A percentile compares a stretch with the other conserved stretches of the same genome.
These are phyloP conservation scores for Aspergillus caelatus DNA, from an alignment of 2,329 filamentous ascomycete genomes.

Conservation along the genomic window DNA sequence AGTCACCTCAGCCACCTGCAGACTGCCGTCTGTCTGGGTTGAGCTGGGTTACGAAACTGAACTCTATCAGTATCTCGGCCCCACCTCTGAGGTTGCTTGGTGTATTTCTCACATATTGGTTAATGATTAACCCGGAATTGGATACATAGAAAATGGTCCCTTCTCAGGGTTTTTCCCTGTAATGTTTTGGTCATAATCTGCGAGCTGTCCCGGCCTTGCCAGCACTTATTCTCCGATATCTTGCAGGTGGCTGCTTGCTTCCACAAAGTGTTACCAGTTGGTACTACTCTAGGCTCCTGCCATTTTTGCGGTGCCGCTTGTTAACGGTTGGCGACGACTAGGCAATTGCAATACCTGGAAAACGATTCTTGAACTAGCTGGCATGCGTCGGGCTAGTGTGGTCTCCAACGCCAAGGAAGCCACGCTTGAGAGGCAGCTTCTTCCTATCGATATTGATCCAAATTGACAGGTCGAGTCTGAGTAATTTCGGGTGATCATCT, in stretches of 20 bases:
- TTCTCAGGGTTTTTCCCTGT: background rate
- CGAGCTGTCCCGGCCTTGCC: background rate
- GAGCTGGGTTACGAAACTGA: constrained; percentile 6
- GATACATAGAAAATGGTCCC: constrained; percentile 3
- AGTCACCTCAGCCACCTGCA: constrained; percentile 10
- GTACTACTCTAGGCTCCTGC: background rate
- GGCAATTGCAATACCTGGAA: background rate
- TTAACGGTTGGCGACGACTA: background rate
- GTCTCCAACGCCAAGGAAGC: background rate
- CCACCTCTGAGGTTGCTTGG: constrained; percentile 17
- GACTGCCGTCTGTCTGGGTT: constrained; percentile 3
- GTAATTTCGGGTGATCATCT: constrained; percentile 3
- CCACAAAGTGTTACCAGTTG: background rate
- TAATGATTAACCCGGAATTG: background rate
- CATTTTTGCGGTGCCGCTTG: background rate
- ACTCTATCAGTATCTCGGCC: constrained; percentile 16
- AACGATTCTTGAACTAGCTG: background rate
- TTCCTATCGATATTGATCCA: constrained; percentile 10
- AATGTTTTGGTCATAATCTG: background rate
- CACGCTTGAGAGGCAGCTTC: background rate
- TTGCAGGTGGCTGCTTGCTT: constrained; percentile 4
- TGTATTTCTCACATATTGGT: constrained; percentile 15
- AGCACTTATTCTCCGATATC: constrained; percentile 8
- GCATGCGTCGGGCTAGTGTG: background rate
- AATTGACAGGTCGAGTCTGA: constrained; percentile 17